phyloP scores from a whole-genome alignment of 805 yeast species.

The Blastobotrys chiropterorum region DNA sequence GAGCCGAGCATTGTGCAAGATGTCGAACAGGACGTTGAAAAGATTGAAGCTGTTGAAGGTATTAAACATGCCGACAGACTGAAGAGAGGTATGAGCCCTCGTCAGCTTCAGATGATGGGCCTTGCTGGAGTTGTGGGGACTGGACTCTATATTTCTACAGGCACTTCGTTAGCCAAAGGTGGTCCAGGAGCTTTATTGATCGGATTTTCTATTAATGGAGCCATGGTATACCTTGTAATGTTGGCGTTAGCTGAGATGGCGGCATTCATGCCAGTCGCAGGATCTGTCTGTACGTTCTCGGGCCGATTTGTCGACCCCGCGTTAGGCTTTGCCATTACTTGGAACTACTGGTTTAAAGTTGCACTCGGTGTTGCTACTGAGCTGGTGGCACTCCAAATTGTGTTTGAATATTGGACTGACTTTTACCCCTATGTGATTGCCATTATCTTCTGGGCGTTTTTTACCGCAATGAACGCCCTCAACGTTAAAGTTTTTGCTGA shows the following conservation, averaged over 20 bases:
- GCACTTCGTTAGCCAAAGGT: constrained; percentile 58
- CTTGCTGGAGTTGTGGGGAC: constrained; percentile 83
- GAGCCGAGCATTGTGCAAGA: too few species aligned
- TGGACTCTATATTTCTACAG: constrained; percentile 73
- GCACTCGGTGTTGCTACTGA: background rate
- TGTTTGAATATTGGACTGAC: constrained; percentile 8
- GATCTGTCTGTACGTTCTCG: constrained; percentile 61
- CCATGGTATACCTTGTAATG: constrained; percentile 63
- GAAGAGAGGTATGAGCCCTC: constrained; percentile 38
- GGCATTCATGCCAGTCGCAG: constrained; percentile 56
- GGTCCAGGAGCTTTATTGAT: constrained; percentile 55
- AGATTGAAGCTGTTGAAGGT: constrained; percentile 6
- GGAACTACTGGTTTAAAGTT: constrained; percentile 36
- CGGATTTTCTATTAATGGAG: constrained; percentile 65
- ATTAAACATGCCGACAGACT: constrained; percentile 11
- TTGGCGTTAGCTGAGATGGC: constrained; percentile 65
- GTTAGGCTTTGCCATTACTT: constrained; percentile 64
- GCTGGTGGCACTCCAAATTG: background rate
- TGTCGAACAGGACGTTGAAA: constrained; percentile 11
- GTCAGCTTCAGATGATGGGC: constrained; percentile 68
- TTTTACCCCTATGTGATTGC: constrained; percentile 47
- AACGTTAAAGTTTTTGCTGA: constrained; percentile 52
- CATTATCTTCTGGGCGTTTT: constrained; percentile 47
- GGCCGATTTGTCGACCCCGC: constrained; percentile 60
- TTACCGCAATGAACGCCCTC: constrained; percentile 40